Evolutionary conservation across 2,329 filamentous ascomycete species (phyloP), one percentile per base, ranked within the genome.

Genomic region (Cercospora beticola): DNA sequence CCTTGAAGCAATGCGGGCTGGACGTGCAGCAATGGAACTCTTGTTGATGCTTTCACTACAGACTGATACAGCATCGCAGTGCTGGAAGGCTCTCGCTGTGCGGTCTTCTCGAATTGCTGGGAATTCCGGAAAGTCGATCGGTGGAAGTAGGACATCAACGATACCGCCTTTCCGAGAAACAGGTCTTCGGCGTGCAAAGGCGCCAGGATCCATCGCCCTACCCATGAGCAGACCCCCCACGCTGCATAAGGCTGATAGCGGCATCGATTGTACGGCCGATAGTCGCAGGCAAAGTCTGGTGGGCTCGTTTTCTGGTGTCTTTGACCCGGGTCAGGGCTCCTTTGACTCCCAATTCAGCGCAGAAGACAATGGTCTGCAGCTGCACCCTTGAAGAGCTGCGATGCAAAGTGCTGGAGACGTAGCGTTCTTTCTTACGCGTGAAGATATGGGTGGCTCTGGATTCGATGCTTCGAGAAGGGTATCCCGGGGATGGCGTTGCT

Each of bases 11-110:
- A 62, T 68, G 40, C 49, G 59, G 14, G 56, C 57, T 9, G 64
- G 63, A 14, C 69, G 67, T 14, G 52, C 60, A 21, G 69, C 68
- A 5, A 70, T 61, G 52, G 67, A 70, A 28, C 65, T 72, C 5
- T 33, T 73, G 28, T 52, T 70, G 30, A 60, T 61, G 5, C 54
- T 72, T 0, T 68, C 70, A 14, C 58, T 68, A 4, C 66, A 67
- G 12, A 72, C 58, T 23, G n/a, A 58, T 10, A 62, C 67, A 6
- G 72, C 70, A 5, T 56, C 57, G 10, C 67, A 69, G 36, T 71
- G 70, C 49, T 71, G 67, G 68, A 64, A 68, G 40, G 70, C 68
- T 12, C 60, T 73, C 8, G 52, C 67, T 12, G 65, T 68, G 18
- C 30, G 58, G 30, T 62, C 64, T 14, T 18, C 33, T 18, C 21